phyloP scores from a whole-genome alignment of 495 filamentous ascomycete species.

The Trichoderma orchidacearum region DNA sequence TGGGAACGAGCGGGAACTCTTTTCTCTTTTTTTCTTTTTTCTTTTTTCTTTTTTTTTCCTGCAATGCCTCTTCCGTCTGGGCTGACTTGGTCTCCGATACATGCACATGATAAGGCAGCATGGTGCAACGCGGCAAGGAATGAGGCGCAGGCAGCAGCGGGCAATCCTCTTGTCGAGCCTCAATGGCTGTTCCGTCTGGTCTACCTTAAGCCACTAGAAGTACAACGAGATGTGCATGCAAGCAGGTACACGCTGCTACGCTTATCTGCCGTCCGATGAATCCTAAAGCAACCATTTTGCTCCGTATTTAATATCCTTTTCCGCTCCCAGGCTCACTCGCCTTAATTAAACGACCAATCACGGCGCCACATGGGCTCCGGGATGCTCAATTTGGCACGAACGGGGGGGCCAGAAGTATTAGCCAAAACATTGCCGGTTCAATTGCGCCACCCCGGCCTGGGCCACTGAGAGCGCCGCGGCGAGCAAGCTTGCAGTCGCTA shows the following conservation, averaged over 20 bases:
- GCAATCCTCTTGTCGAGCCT: no score
- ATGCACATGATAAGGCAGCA: background rate
- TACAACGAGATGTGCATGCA: no score
- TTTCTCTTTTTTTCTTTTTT: no score
- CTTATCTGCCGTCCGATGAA: background rate
- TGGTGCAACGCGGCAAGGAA: background rate
- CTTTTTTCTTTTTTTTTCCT: background rate
- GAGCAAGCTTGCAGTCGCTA: background rate
- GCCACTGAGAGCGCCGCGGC: background rate
- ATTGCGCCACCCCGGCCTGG: background rate
- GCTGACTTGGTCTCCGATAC: no score
- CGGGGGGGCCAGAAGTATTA: background rate
- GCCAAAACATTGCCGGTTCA: no score
- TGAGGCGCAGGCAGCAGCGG: no score
- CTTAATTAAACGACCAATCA: background rate
- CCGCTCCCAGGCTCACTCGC: background rate
- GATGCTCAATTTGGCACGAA: constrained; percentile 1
- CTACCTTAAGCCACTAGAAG: no score
- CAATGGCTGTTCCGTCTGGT: no score
- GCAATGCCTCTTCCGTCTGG: no score
- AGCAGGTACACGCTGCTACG: no score
- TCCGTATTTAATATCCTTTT: background rate
- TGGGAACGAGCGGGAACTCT: no score
- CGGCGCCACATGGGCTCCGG: background rate
- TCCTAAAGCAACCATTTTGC: no score